Evolutionary conservation across 129 eudicot genomes (phyloP).

Genomic region (Solidago caesia): DNA sequence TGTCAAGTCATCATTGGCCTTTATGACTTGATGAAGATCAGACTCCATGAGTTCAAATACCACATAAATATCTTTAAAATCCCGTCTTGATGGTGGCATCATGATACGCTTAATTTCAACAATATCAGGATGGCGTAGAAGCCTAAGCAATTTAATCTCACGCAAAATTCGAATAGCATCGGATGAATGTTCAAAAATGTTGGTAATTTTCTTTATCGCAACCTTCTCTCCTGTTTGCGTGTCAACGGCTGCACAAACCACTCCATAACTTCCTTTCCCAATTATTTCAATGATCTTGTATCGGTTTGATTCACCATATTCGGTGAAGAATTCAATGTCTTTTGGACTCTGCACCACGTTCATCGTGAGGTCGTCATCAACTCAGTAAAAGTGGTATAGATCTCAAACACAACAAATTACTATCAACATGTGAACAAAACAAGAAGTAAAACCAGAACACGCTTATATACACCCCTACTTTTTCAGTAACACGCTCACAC

Average conservation of each 20-base stretch:
- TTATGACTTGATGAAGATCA: conserved; percentile 90
- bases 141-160: conserved; percentile 84
- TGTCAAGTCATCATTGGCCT: conserved; percentile 92
- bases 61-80: conserved; percentile 85
- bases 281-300: conserved; percentile 72
- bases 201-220: conserved; percentile 87
- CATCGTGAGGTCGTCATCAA: not conserved
- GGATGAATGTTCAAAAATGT: conserved; percentile 81
- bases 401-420: too few species aligned
- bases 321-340: conserved; percentile 79
- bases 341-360: conserved; percentile 50
- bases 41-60: conserved; percentile 97
- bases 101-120: conserved; percentile 87
- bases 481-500: too few species aligned
- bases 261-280: conserved; percentile 96
- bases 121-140: conserved; percentile 80
- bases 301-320: conserved; percentile 79
- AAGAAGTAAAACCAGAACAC: too few species aligned
- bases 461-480: too few species aligned
- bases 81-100: conserved; percentile 89
- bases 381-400: too few species aligned
- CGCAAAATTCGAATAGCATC: conserved; percentile 90
- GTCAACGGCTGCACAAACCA: conserved; percentile 92
- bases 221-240: conserved; percentile 89
- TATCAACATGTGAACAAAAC: too few species aligned